A percentile compares a stretch with the other conserved stretches of the same genome.
phyloP scores from a whole-genome alignment of 2,329 filamentous ascomycete species.

The Talaromyces sp. region DNA sequence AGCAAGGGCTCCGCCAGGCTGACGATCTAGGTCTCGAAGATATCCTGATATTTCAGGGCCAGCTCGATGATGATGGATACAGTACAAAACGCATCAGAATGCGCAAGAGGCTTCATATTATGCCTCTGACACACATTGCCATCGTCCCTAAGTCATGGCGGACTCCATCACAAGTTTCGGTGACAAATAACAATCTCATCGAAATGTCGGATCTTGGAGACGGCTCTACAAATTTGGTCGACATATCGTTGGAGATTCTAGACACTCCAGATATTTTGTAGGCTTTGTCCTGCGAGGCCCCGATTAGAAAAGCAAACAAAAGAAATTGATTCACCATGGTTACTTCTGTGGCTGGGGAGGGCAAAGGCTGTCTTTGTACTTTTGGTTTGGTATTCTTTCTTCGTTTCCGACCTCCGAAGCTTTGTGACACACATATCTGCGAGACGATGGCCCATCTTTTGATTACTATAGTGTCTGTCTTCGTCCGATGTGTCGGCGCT shows the following conservation, averaged over 20 bases:
- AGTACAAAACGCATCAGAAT: not conserved
- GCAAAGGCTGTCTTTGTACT: not conserved
- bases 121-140: not conserved
- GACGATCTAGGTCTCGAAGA: not conserved
- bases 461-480: not conserved
- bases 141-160: not conserved
- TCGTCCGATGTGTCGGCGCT: not conserved
- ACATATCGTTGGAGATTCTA: not conserved
- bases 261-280: not conserved
- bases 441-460: not conserved
- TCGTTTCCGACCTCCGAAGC: not conserved
- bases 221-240: no score
- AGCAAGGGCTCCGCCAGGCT: not conserved
- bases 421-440: not conserved
- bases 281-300: not conserved
- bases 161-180: not conserved
- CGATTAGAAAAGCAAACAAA: not conserved
- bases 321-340: not conserved
- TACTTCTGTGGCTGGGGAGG: not conserved
- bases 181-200: no score
- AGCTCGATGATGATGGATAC: not conserved
- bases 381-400: not conserved
- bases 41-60: not conserved
- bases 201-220: no score
- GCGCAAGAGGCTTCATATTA: not conserved